phyloP scores from a whole-genome alignment of 805 yeast genomes.

The Candida schatavii region DNA sequence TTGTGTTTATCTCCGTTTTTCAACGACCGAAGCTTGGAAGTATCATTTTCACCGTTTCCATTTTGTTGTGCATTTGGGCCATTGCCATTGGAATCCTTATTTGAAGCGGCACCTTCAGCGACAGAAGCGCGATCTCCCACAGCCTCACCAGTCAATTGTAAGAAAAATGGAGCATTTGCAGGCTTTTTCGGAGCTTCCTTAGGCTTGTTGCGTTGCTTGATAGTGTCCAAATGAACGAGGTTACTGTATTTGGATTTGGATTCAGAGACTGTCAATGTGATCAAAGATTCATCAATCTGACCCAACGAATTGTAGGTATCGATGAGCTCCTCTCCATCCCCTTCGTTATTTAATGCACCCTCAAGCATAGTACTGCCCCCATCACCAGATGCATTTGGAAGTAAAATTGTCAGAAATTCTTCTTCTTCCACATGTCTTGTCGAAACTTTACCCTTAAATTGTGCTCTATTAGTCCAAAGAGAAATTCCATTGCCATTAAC shows the following conservation, averaged over 20 bases:
- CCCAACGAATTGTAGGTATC: conserved; percentile 48
- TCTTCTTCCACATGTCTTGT: conserved; percentile 74
- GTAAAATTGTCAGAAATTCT: conserved; percentile 58
- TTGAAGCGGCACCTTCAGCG: conserved; percentile 33
- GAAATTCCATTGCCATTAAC: conserved; percentile 86
- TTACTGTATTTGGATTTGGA: conserved; percentile 81
- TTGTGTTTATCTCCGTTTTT: conserved; percentile 32
- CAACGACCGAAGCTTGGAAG: conserved; percentile 33
- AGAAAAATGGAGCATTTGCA: conserved; percentile 76
- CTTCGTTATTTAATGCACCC: conserved; percentile 64
- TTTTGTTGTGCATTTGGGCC: conserved; percentile 15
- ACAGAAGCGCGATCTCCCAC: conserved; percentile 68
- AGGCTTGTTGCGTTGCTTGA: conserved; percentile 86
- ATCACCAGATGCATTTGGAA: conserved; percentile 80
- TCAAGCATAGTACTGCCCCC: conserved; percentile 70
- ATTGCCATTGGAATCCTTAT: conserved; percentile 10
- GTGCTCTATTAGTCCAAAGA: conserved; percentile 89
- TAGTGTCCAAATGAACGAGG: conserved; percentile 74
- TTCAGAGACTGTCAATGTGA: conserved; percentile 66
- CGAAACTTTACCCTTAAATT: conserved; percentile 65
- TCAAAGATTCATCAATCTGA: conserved; percentile 59
- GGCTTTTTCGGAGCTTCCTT: conserved; percentile 84
- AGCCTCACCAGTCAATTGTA: conserved; percentile 61
- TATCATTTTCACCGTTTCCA: conserved; percentile 23
- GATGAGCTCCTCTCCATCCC: conserved; percentile 22